Conservation (phyloP, 306 rosid genomes). For the Lagenaria siceraria region DNA sequence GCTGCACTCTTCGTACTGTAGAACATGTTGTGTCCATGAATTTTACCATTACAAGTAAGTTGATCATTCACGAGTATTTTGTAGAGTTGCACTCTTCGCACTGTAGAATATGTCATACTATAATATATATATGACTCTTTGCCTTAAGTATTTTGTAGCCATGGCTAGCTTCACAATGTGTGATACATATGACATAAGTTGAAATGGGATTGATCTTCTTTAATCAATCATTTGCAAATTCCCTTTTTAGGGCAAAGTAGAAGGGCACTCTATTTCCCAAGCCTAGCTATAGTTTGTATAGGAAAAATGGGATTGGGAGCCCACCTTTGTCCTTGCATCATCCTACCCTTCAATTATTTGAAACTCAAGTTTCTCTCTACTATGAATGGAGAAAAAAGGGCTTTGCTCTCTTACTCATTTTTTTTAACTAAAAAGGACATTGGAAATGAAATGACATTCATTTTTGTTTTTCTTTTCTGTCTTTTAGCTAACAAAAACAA, state of each 20-base stretch:
- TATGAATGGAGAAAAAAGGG: neutral
- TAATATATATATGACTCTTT: too few species aligned
- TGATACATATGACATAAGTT: too few species aligned
- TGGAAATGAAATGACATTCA: constrained; percentile 5
- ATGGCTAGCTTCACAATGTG: too few species aligned
- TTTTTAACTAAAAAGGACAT: neutral
- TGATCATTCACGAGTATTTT: too few species aligned
- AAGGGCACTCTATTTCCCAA: neutral
- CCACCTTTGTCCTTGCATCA: neutral
- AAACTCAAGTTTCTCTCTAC: neutral
- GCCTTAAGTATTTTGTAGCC: too few species aligned
- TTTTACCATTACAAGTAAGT: too few species aligned
- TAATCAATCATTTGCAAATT: neutral
- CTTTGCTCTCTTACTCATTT: neutral
- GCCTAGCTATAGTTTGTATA: neutral
- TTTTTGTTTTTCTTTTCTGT: neutral
- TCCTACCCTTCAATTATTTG: neutral
- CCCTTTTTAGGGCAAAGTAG: neutral
- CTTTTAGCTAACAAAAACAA: neutral
- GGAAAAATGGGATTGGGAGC: neutral
- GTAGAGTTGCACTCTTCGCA: too few species aligned
- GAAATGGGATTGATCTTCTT: neutral
- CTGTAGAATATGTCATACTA: too few species aligned
- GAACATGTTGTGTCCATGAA: too few species aligned
- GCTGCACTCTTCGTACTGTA: too few species aligned